These are phyloP conservation scores for Amoeboaphelidium protococcarum DNA, from an alignment of 371 early-diverging fungal genomes.

Conservation along the genomic window DNA sequence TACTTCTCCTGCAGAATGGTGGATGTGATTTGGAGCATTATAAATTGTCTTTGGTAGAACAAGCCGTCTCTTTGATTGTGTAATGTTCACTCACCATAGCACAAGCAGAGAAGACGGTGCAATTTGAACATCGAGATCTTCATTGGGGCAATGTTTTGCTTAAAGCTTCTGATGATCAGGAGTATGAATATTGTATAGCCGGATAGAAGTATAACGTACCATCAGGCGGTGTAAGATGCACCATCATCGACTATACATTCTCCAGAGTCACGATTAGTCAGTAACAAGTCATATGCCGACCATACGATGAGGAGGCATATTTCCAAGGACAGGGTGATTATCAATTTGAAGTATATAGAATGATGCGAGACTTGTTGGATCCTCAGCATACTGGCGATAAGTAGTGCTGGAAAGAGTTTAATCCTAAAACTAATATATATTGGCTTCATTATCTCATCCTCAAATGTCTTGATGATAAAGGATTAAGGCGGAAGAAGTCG, in stretches of 20 bases:
- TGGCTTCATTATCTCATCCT: constrained; percentile 8
- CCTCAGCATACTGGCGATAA: no score
- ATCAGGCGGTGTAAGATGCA: constrained; percentile 22
- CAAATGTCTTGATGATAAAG: no score
- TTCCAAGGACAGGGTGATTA: constrained; percentile 43
- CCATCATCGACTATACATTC: constrained; percentile 43
- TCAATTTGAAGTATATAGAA: constrained; percentile 48
- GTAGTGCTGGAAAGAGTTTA: constrained; percentile 21
- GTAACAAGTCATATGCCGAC: no score
- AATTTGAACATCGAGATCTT: constrained; percentile 59
- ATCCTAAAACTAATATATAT: constrained; percentile 23
- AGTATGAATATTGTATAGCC: background rate
- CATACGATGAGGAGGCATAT: constrained; percentile 23
- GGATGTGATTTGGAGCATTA: constrained; percentile 33
- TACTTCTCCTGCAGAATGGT: constrained; percentile 34
- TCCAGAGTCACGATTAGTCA: no score
- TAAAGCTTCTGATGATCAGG: background rate
- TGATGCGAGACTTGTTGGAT: constrained; percentile 43
- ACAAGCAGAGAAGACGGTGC: constrained; percentile 22
- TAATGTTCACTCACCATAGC: constrained; percentile 28
- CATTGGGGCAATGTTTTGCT: constrained; percentile 74
- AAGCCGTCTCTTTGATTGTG: constrained; percentile 23
- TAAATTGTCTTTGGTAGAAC: constrained; percentile 10
- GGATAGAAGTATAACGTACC: constrained; percentile 7
- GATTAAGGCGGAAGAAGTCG: no score